Percentiles rank a stretch among this genome's conserved stretches.
Evolutionary conservation across 2,329 filamentous ascomycete species (phyloP).

Genomic region (Ascochyta koolunga): DNA sequence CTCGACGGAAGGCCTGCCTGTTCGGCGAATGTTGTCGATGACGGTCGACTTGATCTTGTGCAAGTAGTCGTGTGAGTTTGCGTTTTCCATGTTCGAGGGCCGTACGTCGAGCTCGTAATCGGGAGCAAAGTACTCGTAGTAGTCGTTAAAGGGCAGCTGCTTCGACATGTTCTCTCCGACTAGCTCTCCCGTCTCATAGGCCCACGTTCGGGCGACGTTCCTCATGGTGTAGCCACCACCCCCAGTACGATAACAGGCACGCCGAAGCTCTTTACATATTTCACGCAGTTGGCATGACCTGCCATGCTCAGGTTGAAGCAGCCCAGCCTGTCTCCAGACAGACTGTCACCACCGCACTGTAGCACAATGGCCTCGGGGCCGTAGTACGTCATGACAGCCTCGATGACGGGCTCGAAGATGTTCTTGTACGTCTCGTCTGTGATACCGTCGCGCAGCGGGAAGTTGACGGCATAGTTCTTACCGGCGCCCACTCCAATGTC

Average conservation of each 20-base stretch:
- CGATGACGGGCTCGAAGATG: conserved; percentile 72
- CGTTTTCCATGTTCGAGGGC: conserved; percentile 75
- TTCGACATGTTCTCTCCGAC: conserved; percentile 81
- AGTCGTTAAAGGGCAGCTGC: conserved; percentile 94
- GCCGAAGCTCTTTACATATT: conserved; percentile 71
- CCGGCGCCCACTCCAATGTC: conserved; percentile 71
- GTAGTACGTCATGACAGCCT: conserved; percentile 72
- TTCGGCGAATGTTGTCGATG: conserved; percentile 69
- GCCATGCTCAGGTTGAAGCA: conserved; percentile 75
- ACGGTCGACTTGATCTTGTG: conserved; percentile 71
- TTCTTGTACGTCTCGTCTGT: conserved; percentile 71
- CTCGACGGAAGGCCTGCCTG: conserved; percentile 62
- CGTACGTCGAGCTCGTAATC: conserved; percentile 73
- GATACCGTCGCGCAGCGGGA: conserved; percentile 72
- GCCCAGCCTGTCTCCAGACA: conserved; percentile 70
- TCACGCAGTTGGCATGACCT: conserved; percentile 73
- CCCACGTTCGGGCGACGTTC: conserved; percentile 68
- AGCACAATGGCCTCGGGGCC: conserved; percentile 70
- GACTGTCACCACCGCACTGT: conserved; percentile 71
- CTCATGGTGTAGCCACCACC: conserved; percentile 75
- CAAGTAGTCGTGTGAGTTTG: conserved; percentile 71
- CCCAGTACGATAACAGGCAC: conserved; percentile 70
- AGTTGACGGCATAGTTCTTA: conserved; percentile 73
- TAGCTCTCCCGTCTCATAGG: conserved; percentile 75
- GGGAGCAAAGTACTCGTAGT: conserved; percentile 80